Conservation (phyloP, 768 basidiomycete genomes). For the Phallus indusiatus region DNA sequence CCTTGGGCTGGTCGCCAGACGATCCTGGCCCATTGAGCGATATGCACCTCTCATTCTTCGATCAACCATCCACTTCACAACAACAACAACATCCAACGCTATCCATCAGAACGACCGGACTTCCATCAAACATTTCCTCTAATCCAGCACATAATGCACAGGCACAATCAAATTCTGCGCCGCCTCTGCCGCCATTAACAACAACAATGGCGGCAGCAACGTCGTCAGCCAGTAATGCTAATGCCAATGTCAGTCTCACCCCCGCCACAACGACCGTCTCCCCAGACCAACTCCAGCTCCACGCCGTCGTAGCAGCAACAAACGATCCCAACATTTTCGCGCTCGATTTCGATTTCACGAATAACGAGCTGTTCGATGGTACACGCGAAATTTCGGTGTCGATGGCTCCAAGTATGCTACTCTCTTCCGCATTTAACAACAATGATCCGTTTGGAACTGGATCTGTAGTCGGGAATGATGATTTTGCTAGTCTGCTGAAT, state of each 20-base stretch:
- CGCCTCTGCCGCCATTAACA: not conserved
- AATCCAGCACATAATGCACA: not conserved
- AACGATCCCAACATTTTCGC: slow-evolving; percentile 1
- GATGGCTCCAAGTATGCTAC: not conserved
- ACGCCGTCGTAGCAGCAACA: not conserved
- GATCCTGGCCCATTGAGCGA: not conserved
- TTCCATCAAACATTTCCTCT: not conserved
- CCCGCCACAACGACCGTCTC: not conserved
- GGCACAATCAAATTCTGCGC: not conserved
- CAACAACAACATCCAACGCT: not conserved
- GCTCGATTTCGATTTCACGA: not conserved
- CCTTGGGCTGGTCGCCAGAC: slow-evolving; percentile 7
- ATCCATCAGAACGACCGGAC: not conserved
- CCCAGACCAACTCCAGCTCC: not conserved
- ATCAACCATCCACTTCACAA: not conserved
- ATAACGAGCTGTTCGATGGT: not conserved
- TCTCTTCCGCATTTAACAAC: not conserved
- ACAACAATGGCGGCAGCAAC: not conserved
- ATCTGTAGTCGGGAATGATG: not conserved
- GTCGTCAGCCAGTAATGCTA: too few species aligned
- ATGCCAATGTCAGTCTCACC: not conserved
- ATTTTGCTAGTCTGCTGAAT: not conserved
- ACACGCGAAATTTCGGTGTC: not conserved
- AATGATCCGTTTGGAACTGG: not conserved
- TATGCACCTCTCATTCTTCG: not conserved